A percentile compares a stretch with the other conserved stretches of the same genome.
Evolutionary conservation across 768 basidiomycete genomes (phyloP).

Genomic region (Mycena epipterygia): DNA sequence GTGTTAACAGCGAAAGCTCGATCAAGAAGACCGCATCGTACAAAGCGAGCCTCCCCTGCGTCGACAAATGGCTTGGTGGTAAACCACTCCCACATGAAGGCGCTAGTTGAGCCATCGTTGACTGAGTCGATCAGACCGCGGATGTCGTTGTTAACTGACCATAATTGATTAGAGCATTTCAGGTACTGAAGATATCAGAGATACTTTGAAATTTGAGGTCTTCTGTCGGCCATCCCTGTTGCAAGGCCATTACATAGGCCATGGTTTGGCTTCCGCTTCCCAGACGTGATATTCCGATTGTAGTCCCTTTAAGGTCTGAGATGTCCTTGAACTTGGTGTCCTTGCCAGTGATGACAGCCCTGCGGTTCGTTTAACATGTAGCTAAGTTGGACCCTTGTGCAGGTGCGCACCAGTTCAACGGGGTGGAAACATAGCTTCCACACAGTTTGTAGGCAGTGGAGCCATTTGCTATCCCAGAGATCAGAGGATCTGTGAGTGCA

Average conservation of each 20-base stretch:
- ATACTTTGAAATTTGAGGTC: conserved; percentile 80
- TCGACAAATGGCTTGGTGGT: conserved; percentile 81
- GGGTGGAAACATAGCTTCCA: conserved; percentile 91
- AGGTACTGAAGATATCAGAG: conserved; percentile 23
- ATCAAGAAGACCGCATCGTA: conserved; percentile 52
- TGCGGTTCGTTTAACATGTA: conserved; percentile 40
- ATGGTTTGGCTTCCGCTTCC: conserved; percentile 96
- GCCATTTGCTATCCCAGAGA: conserved; percentile 94
- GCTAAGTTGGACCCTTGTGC: neutral
- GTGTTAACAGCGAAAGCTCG: neutral
- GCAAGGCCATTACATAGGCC: conserved; percentile 94
- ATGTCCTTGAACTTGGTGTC: conserved; percentile 79
- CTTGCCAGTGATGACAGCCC: conserved; percentile 95
- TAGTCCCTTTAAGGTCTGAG: conserved; percentile 81
- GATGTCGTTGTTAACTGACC: conserved; percentile 74
- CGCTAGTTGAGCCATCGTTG: conserved; percentile 86
- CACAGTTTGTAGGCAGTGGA: conserved; percentile 91
- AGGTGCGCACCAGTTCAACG: conserved; percentile 80
- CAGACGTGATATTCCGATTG: conserved; percentile 88
- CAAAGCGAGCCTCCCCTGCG: conserved; percentile 84
- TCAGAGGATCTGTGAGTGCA: conserved; percentile 91
- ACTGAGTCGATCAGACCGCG: conserved; percentile 33
- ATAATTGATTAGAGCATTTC: conserved; percentile 73
- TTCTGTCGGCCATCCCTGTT: conserved; percentile 83
- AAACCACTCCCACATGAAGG: conserved; percentile 98